phyloP scores from a whole-genome alignment of 1,284 basidiomycete genomes.

The Vanrija sp. region DNA sequence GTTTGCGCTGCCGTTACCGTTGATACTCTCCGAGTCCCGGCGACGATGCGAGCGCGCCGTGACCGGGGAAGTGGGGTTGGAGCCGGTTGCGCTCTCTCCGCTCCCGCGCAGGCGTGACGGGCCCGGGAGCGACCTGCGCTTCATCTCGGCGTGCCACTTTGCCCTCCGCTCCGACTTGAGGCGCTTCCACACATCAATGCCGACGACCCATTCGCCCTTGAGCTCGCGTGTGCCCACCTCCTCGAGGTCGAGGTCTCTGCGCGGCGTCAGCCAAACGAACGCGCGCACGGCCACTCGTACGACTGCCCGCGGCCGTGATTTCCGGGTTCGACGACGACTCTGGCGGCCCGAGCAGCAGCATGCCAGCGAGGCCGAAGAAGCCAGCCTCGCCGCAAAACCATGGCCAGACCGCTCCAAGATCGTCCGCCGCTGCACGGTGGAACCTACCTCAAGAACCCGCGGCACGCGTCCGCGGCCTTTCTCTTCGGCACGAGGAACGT shows the following conservation, averaged over 20 bases:
- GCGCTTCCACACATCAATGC: constrained; percentile 81
- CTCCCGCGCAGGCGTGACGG: constrained; percentile 11
- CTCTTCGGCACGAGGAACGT: constrained; percentile 84
- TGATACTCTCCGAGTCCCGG: not conserved
- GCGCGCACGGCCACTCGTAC: too few species aligned
- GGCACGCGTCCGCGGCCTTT: constrained; percentile 58
- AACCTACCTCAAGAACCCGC: constrained; percentile 36
- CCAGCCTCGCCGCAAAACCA: too few species aligned
- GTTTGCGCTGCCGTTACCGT: not conserved
- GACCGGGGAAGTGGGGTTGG: not conserved
- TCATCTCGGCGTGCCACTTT: constrained; percentile 20
- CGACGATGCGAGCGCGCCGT: not conserved
- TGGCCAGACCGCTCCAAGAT: not conserved
- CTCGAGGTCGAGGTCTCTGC: constrained; percentile 61
- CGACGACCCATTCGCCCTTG: constrained; percentile 94
- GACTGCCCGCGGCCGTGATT: not conserved
- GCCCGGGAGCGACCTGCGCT: constrained; percentile 1
- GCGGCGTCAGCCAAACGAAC: constrained; percentile 1
- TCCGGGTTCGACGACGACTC: too few species aligned
- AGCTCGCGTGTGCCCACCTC: constrained; percentile 80
- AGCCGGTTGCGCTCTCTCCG: not conserved
- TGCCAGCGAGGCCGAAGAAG: not conserved
- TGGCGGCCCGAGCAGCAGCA: not conserved
- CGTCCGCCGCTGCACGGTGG: not conserved
- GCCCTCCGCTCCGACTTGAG: constrained; percentile 78